Base-by-base conservation (phyloP, 768 basidiomycete species). In the Aureoboletus auriporus region DNA sequence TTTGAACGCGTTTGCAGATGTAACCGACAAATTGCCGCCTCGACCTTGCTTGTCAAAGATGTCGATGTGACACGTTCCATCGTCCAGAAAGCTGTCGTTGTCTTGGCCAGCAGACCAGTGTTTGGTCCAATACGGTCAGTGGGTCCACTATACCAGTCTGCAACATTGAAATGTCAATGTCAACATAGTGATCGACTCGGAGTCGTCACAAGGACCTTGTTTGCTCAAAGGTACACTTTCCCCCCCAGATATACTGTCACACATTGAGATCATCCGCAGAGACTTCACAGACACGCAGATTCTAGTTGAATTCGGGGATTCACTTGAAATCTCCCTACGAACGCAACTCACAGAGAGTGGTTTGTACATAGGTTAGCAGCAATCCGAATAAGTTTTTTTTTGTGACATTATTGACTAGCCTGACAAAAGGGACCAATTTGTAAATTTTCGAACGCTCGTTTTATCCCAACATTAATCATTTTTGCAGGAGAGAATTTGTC, bases 11-110 rank as follows among this genome's bases (percentile, higher is more conserved):
- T 47, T 39, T 42, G 9, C 49, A 93, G 91, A 58, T 95, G 94
- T 64, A 97, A 98, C 59, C 91, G 94, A 42, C 96, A 99, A 72
- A 92, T 99, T 30, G 73, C 89, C 9, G 75, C 93, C 2, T 77
- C 85, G 0, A 75, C 83, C 20, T 75, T 99, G 27, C 72, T 92
- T 5, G 84, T 88, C 40, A 87, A 85, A 61, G 78, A 82, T 34
- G 73, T 79, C 2, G 94, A 96, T 54, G 90, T 98, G 14, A 98
- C 96, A 5, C 83, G 96, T 13, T 92, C 89, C 5, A 98, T 86
- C 8, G 96, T 99, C 0, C 96, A 99, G 67, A 99, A 98, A 64
- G 94, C 96, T 0, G 90, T 99, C 4, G 92, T 98, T 0, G 89
- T 99, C 3, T 74, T 99, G 31, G 93, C 92, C 4, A 81, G 86